Evolutionary conservation across 1,284 basidiomycete species (phyloP), one percentile per base, ranked within the genome.

Genomic region (Ceratobasidium sp.): DNA sequence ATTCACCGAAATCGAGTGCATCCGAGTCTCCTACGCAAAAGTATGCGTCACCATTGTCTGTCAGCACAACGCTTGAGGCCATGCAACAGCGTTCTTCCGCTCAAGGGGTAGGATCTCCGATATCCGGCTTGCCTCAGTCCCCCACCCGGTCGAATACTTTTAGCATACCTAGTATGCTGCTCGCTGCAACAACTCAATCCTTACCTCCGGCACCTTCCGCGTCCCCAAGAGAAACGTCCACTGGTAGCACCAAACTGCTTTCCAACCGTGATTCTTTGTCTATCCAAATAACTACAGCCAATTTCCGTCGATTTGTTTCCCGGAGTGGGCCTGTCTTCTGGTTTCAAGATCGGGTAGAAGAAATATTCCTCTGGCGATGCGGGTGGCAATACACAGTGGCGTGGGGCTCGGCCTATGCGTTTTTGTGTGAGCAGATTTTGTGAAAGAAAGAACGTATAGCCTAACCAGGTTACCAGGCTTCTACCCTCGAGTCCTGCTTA

Each of bases 321-420:
- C 90, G 87, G 79, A 86, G 89, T 3, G 92, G 92, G 0, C 90
- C 91, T 0, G 84, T 93, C 6, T 94, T 94, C 81, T 94, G 93
- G 93, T 80, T 94, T 15, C 92, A 93, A 84, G 93, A 94, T 81
- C 85, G 93, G 1, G 81, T 91, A 23, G 93, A 94, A 82, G 93
- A 94, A 83, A 87, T 93, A 20, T 73, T 94, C 1, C 84, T 92
- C 78, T 94, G 93, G 93, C 90, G 88, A 83, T 86, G 87, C 74
- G 92, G 92, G 0, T 90, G 89, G 90, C 88, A 87, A 81, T 86
- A 89, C 54, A 94, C 93, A 0, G 80, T 85, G 12, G 87, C 88
- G 0, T 94, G 92, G 91, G 90, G 94, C 84, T 87, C 88, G 0
- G 87, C 84, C 0, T 94, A 93, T 81, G 88, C 88, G 0, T 92